Conservation (phyloP, 73 alveolate genomes). For the Tetrahymena thermophila region DNA sequence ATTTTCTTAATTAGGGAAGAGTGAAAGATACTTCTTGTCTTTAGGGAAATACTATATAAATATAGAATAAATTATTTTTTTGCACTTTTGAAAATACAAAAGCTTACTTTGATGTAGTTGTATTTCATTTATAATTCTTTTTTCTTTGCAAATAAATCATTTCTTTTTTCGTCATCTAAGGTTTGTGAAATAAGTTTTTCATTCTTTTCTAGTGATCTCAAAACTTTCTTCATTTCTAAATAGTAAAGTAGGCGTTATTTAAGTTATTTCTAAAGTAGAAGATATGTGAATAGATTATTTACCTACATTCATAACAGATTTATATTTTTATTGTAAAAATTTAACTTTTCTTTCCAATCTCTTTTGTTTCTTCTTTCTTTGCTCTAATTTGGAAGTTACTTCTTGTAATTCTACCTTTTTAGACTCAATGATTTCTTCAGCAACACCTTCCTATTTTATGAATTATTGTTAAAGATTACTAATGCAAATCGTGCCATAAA, state of each 20-base stretch:
- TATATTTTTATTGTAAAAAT: not conserved
- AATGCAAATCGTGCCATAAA: not conserved
- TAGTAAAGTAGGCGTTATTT: not conserved
- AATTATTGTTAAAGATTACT: not conserved
- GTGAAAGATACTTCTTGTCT: not conserved
- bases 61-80: not conserved
- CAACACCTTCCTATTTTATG: not conserved
- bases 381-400: not conserved
- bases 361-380: not conserved
- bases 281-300: not conserved
- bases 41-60: not conserved
- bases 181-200: not conserved
- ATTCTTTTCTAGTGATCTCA: not conserved
- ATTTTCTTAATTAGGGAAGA: not conserved
- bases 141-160: not conserved
- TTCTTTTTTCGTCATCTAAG: not conserved
- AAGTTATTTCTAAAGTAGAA: not conserved
- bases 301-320: not conserved
- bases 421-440: not conserved
- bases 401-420: not conserved
- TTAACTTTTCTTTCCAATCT: not conserved
- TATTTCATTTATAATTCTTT: not conserved
- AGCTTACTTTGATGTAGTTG: not conserved
- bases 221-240: not conserved
- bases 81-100: not conserved